Evolutionary conservation across 352 stramenopile species (phyloP), one percentile per base, ranked within the genome.

Genomic region (Sclerospora graminicola): DNA sequence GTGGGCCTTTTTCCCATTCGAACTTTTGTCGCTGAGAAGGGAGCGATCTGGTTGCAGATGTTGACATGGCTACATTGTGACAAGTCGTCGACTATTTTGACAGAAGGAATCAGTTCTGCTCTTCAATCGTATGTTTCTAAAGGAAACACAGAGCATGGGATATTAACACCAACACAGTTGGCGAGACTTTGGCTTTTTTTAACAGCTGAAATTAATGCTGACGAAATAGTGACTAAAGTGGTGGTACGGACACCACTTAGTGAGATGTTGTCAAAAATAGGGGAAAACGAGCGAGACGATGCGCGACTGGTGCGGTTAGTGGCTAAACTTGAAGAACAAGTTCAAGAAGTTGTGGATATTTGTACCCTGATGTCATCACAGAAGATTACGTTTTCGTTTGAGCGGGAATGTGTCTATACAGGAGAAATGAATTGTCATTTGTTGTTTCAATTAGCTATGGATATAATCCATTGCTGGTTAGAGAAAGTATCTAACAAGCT

Each of bases 1-100:
- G 15, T 89, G 21, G 43, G 51, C 13, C 60, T 88, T n/a, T 82
- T 88, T 23, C 70, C 76, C 2, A 45, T 42, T 11, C 52, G 19
- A 7, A 60, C 54, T 14, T 50, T 88, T 6, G 11, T 71, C 5
- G 28, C 44, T 13, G 42, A 56, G 7, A 31, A 54, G 8, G 62
- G 59, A 1, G 52, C 63, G 8, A 43, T 54, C 9, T 46, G 74
- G 5, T 20, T 68, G 13, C 26, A 46, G 11, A 47, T 69, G 34
- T 37, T 71, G 1, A 7, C 14, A 6, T 83, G 70, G 70, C 46
- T 76, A 8, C 54, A 60, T 14, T 28, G 2, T 4, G 28, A 38
- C 7, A 40, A 2, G 8, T 48, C 48, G 4, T 27, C 24, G 7
- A 50, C 18, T 13, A 61, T 69, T 10, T 18, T 27, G n/a, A n/a